Evolutionary conservation across 257 asterid genomes (phyloP).

Genomic region (Solanum peruvianum): DNA sequence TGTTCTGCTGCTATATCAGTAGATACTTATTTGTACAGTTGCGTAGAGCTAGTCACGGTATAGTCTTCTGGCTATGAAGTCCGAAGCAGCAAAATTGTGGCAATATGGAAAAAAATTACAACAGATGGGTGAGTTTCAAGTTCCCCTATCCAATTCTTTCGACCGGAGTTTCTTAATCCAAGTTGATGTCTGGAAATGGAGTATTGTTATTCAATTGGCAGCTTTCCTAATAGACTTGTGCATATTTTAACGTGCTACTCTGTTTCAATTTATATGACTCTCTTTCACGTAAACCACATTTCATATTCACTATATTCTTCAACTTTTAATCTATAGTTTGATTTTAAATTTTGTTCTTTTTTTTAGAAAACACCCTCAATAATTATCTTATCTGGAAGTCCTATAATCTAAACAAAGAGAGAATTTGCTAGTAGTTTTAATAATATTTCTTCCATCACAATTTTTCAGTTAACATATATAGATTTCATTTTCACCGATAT

Average conservation of each 20-base stretch:
- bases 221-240: background rate
- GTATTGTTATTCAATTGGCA: background rate
- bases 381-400: too few relatives aligned
- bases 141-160: background rate
- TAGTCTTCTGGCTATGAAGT: background rate
- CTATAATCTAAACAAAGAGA: too few relatives aligned
- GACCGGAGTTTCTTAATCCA: background rate
- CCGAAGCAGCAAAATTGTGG: background rate
- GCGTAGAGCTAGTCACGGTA: background rate
- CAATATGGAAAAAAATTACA: background rate
- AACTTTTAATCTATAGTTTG: background rate
- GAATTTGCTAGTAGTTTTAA: background rate
- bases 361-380: background rate
- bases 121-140: background rate
- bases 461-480: background rate
- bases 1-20: background rate
- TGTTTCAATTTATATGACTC: background rate
- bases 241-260: background rate
- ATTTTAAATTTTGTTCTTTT: background rate
- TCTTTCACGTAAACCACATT: background rate
- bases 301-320: background rate
- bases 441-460: background rate
- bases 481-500: background rate
- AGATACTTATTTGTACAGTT: conserved; percentile 3
- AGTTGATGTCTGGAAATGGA: background rate